Conservation (phyloP, 192 early-diverging fungal species). For the Linnemannia zychae region DNA sequence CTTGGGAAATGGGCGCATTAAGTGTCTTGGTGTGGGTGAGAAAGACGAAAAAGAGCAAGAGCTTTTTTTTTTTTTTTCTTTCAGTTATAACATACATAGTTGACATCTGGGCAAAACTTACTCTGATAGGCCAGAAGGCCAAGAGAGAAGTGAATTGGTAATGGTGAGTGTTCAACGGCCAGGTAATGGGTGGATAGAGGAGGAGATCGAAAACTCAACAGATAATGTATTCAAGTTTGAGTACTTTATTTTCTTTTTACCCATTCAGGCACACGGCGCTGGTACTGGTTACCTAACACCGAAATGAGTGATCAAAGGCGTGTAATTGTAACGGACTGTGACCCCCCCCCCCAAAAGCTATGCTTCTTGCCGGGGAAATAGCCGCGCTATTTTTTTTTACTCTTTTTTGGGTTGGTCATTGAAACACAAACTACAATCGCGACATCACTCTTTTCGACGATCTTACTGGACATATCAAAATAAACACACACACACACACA, state of each 20-base stretch:
- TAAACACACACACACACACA: background rate
- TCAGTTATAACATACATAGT: background rate
- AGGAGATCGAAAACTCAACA: slow-evolving; percentile 9
- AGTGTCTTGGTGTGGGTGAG: background rate
- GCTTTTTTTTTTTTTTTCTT: no score
- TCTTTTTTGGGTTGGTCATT: background rate
- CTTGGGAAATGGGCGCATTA: background rate
- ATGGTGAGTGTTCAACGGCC: background rate
- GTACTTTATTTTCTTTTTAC: background rate
- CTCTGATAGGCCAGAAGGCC: background rate
- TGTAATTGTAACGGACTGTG: background rate
- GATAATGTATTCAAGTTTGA: background rate
- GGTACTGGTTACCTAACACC: background rate
- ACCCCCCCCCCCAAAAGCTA: background rate
- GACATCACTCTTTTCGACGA: background rate
- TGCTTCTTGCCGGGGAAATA: slow-evolving; percentile 1
- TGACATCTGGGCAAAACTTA: background rate
- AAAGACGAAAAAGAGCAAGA: background rate
- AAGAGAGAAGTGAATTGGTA: background rate
- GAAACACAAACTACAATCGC: background rate
- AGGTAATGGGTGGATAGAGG: background rate
- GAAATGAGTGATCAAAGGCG: background rate
- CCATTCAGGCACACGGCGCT: background rate
- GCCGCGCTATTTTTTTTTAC: slow-evolving; percentile 1
- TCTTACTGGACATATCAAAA: background rate